Base-by-base conservation (phyloP, 371 early-diverging fungal genomes). In the Apophysomyces sp. region DNA sequence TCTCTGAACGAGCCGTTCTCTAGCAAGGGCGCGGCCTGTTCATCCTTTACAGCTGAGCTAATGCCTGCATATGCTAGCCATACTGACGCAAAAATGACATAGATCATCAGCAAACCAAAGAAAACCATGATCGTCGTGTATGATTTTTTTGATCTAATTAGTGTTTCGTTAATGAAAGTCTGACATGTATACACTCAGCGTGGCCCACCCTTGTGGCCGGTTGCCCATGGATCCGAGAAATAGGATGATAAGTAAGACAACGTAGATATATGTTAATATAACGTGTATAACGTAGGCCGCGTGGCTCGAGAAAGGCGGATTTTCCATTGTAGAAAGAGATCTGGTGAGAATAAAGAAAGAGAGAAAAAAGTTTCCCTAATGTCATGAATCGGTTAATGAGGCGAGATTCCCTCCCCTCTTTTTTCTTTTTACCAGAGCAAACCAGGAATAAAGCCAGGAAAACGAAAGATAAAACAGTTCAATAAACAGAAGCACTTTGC, bases 211-310 rank as follows among this genome's bases (percentile, higher is more conserved):
- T 73, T 92, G 91, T 28, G 93, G 94, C 31, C 92, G 78, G 65
- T 93, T 94, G 34, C 94, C 94, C 73, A 94, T 78, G 9, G 91
- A 69, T 58, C 84, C 74, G 53, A 93, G 74, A 65, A 93, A 90
- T 41, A 86, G 75, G 4, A 81, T 69, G 32, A 89, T 74, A 5
- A 76, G 60, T 11, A 76, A 30, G 0, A 71, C 69, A 12, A 63
- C 64, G 68, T 94, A 93, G 44, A 89, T 65, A 56, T 84, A 83
- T 13, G 78, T 74, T 4, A 89, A 62, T 3, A 72, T 61, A 8
- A 68, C 61, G 31, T 81, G 81, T 13, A 75, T 49, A 57, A 67
- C 61, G 16, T 52, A 54, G 9, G 71, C 81, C 3, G 63, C 63
- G n/a, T 55, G 26, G 1, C 59, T 39, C 21, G 69, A 60, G 63